Conservation (phyloP, 352 stramenopile genomes). For the Peronosclerospora sorghi region DNA sequence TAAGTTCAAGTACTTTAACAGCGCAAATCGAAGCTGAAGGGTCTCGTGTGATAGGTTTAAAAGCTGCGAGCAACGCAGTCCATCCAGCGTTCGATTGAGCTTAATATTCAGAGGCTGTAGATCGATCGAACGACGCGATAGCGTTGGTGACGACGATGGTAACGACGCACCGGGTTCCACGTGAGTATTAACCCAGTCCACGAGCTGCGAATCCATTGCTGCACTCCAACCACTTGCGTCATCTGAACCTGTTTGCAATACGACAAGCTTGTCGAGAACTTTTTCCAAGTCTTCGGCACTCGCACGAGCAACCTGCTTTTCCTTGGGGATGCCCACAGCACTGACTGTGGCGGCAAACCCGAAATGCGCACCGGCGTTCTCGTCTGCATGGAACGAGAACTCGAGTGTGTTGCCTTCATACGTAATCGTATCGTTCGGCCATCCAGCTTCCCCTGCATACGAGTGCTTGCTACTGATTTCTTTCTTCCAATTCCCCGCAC, state of each 20-base stretch:
- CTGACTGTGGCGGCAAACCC: conserved; percentile 48
- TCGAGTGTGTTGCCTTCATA: conserved; percentile 49
- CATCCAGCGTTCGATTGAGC: conserved; percentile 58
- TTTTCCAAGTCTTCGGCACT: conserved; percentile 28
- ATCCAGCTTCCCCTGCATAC: conserved; percentile 33
- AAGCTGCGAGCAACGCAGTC: conserved; percentile 56
- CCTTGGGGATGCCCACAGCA: conserved; percentile 42
- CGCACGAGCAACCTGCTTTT: conserved; percentile 50
- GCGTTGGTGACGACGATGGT: conserved; percentile 8
- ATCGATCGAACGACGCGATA: conserved; percentile 35
- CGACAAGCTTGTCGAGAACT: conserved; percentile 21
- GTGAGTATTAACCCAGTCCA: conserved; percentile 82
- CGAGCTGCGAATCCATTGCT: conserved; percentile 72
- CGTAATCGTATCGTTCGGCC: conserved; percentile 40
- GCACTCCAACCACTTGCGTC: conserved; percentile 31
- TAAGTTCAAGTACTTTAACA: conserved; percentile 79
- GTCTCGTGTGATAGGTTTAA: conserved; percentile 40
- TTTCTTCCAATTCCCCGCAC: conserved; percentile 4
- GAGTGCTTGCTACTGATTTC: conserved; percentile 17
- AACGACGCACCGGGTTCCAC: conserved; percentile 35
- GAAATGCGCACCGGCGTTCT: conserved; percentile 46
- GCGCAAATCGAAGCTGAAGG: conserved; percentile 63
- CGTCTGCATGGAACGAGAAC: conserved; percentile 44
- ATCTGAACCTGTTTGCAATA: conserved; percentile 1
- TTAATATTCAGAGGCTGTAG: conserved; percentile 62